phyloP scores from a whole-genome alignment of 2,329 filamentous ascomycete species.

The Cladosporium sp. region DNA sequence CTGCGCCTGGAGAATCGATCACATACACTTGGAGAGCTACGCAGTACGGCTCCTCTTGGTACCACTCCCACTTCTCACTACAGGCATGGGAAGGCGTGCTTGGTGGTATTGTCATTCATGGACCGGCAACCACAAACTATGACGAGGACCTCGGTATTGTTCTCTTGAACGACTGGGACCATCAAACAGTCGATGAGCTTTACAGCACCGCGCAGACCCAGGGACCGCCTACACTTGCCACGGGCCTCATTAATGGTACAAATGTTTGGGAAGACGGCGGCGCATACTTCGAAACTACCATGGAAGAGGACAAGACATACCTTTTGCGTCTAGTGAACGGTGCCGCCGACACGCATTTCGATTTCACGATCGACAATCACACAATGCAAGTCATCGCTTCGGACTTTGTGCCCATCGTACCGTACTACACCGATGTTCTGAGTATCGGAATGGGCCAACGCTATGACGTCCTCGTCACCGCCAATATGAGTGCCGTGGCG shows the following conservation, averaged over 20 bases:
- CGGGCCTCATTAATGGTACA: conserved; percentile 32
- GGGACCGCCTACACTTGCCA: conserved; percentile 30
- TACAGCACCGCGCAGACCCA: conserved; percentile 23
- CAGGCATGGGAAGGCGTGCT: conserved; percentile 39
- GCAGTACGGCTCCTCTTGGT: conserved; percentile 36
- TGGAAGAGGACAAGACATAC: conserved; percentile 40
- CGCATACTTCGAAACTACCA: conserved; percentile 20
- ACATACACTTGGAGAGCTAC: conserved; percentile 38
- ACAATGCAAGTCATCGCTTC: conserved; percentile 40
- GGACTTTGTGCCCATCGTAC: conserved; percentile 42
- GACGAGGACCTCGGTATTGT: conserved; percentile 37
- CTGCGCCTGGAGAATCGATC: conserved; percentile 51
- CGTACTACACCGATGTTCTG: conserved; percentile 35
- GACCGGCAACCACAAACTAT: conserved; percentile 36
- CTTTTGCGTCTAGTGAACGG: conserved; percentile 41
- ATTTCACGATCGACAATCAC: conserved; percentile 39
- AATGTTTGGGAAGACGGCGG: conserved; percentile 24
- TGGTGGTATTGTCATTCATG: conserved; percentile 38
- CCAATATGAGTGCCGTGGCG: conserved; percentile 26
- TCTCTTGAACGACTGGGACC: conserved; percentile 38
- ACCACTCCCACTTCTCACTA: conserved; percentile 40
- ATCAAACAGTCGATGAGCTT: conserved; percentile 25
- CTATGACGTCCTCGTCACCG: conserved; percentile 31
- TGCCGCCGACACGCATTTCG: conserved; percentile 35
- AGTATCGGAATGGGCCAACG: conserved; percentile 35